phyloP scores from a whole-genome alignment of 2,329 filamentous ascomycete species.

The Ramularia collo-cygni region DNA sequence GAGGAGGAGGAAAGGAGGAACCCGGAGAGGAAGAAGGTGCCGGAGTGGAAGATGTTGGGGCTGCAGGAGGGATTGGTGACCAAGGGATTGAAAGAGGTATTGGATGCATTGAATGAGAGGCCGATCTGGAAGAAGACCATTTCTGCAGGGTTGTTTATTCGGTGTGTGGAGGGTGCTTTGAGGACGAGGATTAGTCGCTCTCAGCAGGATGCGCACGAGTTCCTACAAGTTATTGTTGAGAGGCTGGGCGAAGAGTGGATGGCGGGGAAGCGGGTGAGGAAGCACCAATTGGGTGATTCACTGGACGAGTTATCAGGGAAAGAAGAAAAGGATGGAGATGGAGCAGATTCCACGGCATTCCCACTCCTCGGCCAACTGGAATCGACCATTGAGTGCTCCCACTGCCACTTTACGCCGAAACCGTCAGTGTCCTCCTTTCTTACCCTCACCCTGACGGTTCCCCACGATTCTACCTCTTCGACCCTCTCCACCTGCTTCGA shows the following conservation, averaged over 20 bases:
- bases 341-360: constrained; percentile 57
- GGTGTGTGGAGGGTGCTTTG: constrained; percentile 77
- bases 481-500: constrained; percentile 86
- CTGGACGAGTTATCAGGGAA: constrained; percentile 17
- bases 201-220: constrained; percentile 97
- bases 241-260: constrained; percentile 90
- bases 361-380: constrained; percentile 88
- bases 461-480: constrained; percentile 63
- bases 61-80: constrained; percentile 80
- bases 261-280: constrained; percentile 68
- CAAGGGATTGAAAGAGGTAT: constrained; percentile 79
- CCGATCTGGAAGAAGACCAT: constrained; percentile 93
- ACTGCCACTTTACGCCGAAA: constrained; percentile 82
- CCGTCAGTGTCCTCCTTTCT: constrained; percentile 80
- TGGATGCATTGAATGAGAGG: constrained; percentile 87
- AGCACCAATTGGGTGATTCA: constrained; percentile 39
- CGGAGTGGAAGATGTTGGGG: constrained; percentile 45
- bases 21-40: constrained; percentile 25
- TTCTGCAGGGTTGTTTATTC: constrained; percentile 76
- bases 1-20: constrained; percentile 54
- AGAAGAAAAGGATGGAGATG: constrained; percentile 27
- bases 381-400: constrained; percentile 90
- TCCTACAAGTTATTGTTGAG: constrained; percentile 88
- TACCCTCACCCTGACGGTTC: constrained; percentile 85
- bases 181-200: constrained; percentile 84